Evolutionary conservation across 202 grass and related monocot genomes (phyloP).

Genomic region (Digitaria exilis): DNA sequence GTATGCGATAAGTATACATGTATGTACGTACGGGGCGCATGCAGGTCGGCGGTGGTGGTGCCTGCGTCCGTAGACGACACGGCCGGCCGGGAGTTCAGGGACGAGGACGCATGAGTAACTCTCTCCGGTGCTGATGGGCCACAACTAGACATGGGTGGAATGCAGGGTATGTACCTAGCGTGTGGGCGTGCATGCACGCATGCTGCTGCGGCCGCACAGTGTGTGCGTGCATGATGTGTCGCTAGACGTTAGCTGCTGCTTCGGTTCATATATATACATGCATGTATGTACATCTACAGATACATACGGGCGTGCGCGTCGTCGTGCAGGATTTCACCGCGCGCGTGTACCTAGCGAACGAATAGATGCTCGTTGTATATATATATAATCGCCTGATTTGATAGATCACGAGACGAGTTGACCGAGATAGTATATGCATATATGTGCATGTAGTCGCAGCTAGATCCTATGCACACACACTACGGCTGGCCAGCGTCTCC

Average conservation of each 20-base stretch:
- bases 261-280: neutral
- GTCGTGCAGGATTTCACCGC: neutral
- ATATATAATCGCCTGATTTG: conserved; percentile 42
- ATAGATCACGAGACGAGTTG: conserved; percentile 47
- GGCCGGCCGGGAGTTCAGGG: no score
- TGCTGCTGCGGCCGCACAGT: neutral
- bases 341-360: conserved; percentile 5
- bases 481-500: neutral
- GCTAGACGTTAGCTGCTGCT: neutral
- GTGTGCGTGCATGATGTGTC: no score
- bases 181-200: neutral
- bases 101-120: no score
- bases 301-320: no score
- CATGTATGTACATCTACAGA: no score
- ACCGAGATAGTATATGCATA: conserved; percentile 16
- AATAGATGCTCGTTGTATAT: neutral
- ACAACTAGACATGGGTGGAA: no score
- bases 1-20: no score
- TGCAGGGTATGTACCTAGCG: no score
- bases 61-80: no score
- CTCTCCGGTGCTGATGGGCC: no score
- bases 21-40: no score
- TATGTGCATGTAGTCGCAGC: neutral
- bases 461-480: neutral
- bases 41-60: no score